phyloP scores from a whole-genome alignment of 75 land plant species.

The Isoetes taiwanensis region DNA sequence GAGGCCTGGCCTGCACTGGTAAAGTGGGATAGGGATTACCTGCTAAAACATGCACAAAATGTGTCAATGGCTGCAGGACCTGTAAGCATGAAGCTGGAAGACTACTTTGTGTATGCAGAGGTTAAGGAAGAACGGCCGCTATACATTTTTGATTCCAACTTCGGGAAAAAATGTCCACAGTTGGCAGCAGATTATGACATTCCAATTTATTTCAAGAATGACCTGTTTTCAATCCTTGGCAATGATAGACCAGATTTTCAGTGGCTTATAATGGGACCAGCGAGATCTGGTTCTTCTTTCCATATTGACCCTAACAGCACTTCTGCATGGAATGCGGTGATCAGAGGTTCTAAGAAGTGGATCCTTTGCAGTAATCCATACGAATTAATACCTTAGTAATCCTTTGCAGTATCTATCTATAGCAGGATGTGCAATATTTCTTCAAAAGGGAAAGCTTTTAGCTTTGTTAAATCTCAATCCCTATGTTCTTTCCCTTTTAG shows the following conservation, averaged over 20 bases:
- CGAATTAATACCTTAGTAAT: too few species aligned
- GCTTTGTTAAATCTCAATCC: too few species aligned
- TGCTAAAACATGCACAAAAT: slow-evolving; percentile 40
- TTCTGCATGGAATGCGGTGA: slow-evolving; percentile 95
- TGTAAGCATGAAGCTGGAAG: slow-evolving; percentile 53
- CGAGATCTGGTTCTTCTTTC: slow-evolving; percentile 87
- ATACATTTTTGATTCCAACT: slow-evolving; percentile 79
- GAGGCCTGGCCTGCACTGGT: slow-evolving; percentile 50
- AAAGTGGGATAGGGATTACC: slow-evolving; percentile 53
- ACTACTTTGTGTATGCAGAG: slow-evolving; percentile 66
- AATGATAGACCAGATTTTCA: slow-evolving; percentile 72
- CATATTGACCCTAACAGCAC: slow-evolving; percentile 95
- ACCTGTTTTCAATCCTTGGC: slow-evolving; percentile 64
- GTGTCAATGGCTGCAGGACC: slow-evolving; percentile 66
- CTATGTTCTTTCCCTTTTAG: too few species aligned
- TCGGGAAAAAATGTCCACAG: slow-evolving; percentile 58
- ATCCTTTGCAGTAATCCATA: too few species aligned
- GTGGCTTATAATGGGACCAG: slow-evolving; percentile 92
- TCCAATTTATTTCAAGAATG: slow-evolving; percentile 72
- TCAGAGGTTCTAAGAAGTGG: slow-evolving; percentile 91
- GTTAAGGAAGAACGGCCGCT: slow-evolving; percentile 82
- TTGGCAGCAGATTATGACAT: slow-evolving; percentile 58
- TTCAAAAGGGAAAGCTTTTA: too few species aligned
- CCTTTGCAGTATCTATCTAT: too few species aligned
- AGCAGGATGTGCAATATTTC: too few species aligned